These are phyloP conservation scores for Closterium sp. DNA, from an alignment of 139 green algal genomes.

Conservation along the genomic window DNA sequence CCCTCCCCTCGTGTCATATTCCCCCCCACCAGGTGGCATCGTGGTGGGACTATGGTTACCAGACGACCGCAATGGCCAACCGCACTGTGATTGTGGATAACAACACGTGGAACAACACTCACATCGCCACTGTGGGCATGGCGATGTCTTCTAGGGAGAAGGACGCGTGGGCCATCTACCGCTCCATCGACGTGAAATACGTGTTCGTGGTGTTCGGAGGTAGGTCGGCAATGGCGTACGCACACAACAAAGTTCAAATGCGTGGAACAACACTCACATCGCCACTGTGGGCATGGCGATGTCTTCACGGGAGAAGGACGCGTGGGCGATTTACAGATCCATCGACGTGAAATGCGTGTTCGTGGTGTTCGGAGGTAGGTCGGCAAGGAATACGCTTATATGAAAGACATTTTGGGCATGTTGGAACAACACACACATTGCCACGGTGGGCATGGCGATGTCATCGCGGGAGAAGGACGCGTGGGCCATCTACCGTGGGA, in stretches of 20 bases:
- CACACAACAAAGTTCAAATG: no score
- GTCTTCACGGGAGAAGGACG: no score
- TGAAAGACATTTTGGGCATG: no score
- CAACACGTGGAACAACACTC: constrained; percentile 65
- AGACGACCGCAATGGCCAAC: constrained; percentile 63
- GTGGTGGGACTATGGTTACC: constrained; percentile 65
- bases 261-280: no score
- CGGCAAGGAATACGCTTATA: no score
- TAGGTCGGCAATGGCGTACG: constrained; percentile 17
- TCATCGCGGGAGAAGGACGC: constrained; percentile 38
- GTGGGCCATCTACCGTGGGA: no score
- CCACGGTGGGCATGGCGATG: constrained; percentile 48
- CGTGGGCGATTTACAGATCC: no score
- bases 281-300: no score
- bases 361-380: no score
- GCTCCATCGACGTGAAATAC: constrained; percentile 86
- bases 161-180: constrained; percentile 54
- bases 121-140: constrained; percentile 57
- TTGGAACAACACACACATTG: constrained; percentile 48
- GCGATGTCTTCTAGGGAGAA: constrained; percentile 52
- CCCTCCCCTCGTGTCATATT: no score
- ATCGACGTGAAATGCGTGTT: no score
- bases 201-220: constrained; percentile 95
- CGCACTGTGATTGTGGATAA: constrained; percentile 60
- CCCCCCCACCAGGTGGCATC: constrained; percentile 49